Conservation (phyloP, 768 basidiomycete species). For the Gymnopilus junonius region DNA sequence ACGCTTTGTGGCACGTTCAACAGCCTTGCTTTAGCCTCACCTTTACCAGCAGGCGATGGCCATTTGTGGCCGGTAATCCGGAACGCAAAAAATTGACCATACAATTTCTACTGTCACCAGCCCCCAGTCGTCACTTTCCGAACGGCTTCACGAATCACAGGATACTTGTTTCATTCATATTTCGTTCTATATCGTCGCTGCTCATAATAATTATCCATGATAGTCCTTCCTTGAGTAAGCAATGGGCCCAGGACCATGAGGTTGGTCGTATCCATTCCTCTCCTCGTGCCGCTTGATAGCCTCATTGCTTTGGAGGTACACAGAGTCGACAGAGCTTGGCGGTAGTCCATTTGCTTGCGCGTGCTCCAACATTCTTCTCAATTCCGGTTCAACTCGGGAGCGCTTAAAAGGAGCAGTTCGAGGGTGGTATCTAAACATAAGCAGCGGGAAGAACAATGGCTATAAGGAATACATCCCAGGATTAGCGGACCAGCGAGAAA, state of each 20-base stretch:
- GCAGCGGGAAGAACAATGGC: neutral
- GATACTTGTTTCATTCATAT: too few relatives aligned
- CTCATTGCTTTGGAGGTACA: neutral
- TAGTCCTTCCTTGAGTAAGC: slow-evolving; percentile 3
- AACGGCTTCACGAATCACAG: too few relatives aligned
- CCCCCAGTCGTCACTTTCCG: too few relatives aligned
- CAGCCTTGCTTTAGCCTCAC: too few relatives aligned
- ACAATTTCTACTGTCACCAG: too few relatives aligned
- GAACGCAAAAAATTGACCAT: too few relatives aligned
- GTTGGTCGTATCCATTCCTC: neutral
- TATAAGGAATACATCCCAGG: too few relatives aligned
- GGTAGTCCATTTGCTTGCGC: neutral
- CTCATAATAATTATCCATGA: neutral
- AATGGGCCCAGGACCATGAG: slow-evolving; percentile 1
- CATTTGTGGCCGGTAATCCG: too few relatives aligned
- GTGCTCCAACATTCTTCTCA: neutral
- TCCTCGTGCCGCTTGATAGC: neutral
- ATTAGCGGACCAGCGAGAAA: too few relatives aligned
- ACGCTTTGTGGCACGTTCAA: too few relatives aligned
- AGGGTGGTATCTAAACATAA: neutral
- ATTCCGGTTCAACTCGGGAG: neutral
- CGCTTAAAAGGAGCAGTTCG: slow-evolving; percentile 1
- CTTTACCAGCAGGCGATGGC: too few relatives aligned
- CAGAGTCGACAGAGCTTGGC: neutral
- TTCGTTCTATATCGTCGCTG: too few relatives aligned